Percentiles rank a stretch among this genome's conserved stretches.
These are phyloP conservation scores for Moricandia moricandioides DNA, from an alignment of 345 rosid genomes.

Conservation along the genomic window DNA sequence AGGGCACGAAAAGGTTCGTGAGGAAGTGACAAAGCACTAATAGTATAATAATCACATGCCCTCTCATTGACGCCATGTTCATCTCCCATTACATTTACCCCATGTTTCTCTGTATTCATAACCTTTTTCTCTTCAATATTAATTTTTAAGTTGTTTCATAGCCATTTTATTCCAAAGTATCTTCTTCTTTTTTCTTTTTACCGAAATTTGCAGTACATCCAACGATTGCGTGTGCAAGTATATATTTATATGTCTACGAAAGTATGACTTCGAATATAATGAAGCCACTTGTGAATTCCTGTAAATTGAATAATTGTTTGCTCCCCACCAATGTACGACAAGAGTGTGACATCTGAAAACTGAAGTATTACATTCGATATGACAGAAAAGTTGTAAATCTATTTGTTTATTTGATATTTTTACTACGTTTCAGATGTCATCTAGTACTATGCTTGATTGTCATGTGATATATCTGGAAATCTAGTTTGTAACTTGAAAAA, in stretches of 20 bases:
- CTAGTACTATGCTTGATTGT: not conserved
- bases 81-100: constrained; percentile 30
- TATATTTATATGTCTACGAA: not conserved
- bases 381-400: not conserved
- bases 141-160: not conserved
- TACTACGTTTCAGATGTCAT: not conserved
- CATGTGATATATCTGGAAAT: not conserved
- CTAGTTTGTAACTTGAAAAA: not conserved
- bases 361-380: not conserved
- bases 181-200: not conserved
- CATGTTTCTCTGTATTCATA: constrained; percentile 16
- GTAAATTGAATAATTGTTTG: not conserved
- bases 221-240: not conserved
- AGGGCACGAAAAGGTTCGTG: constrained; percentile 32
- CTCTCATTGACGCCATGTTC: constrained; percentile 33
- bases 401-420: not conserved
- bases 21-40: constrained; percentile 40
- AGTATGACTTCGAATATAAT: not conserved
- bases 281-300: not conserved
- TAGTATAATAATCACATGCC: constrained; percentile 32
- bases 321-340: not conserved
- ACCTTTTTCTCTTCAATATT: not conserved
- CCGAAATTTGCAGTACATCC: not conserved
- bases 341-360: not conserved
- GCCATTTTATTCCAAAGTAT: not conserved